Base-by-base conservation (phyloP, 176 grass and related monocot genomes). In the Juncus effusus region DNA sequence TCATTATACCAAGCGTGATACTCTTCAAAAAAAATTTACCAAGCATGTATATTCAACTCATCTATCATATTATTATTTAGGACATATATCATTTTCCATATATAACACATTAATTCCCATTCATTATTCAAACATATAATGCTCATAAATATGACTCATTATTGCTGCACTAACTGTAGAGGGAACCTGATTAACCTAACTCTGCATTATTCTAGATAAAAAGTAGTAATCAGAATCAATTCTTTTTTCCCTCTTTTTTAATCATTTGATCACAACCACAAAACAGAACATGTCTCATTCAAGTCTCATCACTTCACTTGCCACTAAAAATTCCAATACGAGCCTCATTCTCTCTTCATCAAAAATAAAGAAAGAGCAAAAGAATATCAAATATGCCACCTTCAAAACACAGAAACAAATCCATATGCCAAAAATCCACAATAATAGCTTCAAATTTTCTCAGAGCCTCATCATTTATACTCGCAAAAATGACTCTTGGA, bases 381-480 rank as follows among this genome's bases (percentile, higher is more conserved):
- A 66, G 15, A 40, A 8, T 38, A 2, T 3, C 10, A n/a, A 64
- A 13, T 54, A 70, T 72, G 68, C 4, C 68, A 11, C 19, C 8
- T 14, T 42, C 61, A 13, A 64, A 64, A 9, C 61, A 47, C 50
- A 76, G 62, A 47, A 65, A 65, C 60, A 41, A 38, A 65, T 42
- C 73, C 60, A 65, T 76, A 36, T 76, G 37, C 37, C 42, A 65
- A 10, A 65, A 57, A 65, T 76, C 45, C 59, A 44, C 51, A 35
- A 44, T 45, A 59, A 47, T 76, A 44, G 73, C 61, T 42, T 42
- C 44, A 63, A 66, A 76, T 14, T 38, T 76, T 56, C 3, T 76
- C 7, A 76, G 35, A 56, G n/a, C 61, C 59, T 57, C 73, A 63
- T 76, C 73, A n/a, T 76, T 64, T 57, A 35, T 65, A 5, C 49